Evolutionary conservation across 1,284 basidiomycete genomes (phyloP).

Genomic region (Cerrena zonata): DNA sequence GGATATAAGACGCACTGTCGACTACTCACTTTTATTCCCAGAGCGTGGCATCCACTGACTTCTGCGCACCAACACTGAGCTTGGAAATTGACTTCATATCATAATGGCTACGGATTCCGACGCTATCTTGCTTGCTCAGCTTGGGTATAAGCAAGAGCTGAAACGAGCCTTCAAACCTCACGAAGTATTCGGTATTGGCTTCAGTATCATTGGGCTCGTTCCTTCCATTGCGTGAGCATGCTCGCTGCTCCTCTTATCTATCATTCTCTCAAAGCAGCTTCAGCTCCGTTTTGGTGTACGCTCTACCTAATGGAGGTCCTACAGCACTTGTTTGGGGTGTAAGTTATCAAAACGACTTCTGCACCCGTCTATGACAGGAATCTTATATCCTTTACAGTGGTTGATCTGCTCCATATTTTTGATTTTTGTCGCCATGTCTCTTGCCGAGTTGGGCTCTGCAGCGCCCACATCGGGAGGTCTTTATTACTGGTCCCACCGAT

Average conservation of each 20-base stretch:
- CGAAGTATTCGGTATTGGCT: constrained; percentile 28
- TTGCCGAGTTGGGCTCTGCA: constrained; percentile 68
- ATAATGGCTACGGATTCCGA: constrained; percentile 15
- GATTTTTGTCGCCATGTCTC: constrained; percentile 54
- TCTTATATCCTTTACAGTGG: constrained; percentile 31
- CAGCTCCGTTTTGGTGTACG: constrained; percentile 58
- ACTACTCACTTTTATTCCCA: no score
- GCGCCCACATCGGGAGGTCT: constrained; percentile 74
- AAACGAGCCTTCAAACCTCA: constrained; percentile 37
- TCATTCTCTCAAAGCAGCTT: constrained; percentile 15
- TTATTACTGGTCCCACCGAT: constrained; percentile 73
- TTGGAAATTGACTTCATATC: no score
- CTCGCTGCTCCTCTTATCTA: constrained; percentile 35
- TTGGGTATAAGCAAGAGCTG: constrained; percentile 44
- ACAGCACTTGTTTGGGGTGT: constrained; percentile 76
- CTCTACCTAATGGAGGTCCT: constrained; percentile 72
- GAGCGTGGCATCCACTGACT: no score
- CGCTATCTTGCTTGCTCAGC: constrained; percentile 24
- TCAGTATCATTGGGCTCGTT: constrained; percentile 30
- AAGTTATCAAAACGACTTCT: constrained; percentile 5
- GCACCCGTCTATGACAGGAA: not conserved
- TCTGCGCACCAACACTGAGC: no score
- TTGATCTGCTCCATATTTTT: constrained; percentile 49
- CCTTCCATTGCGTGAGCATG: constrained; percentile 15
- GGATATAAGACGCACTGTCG: no score